Evolutionary conservation across 306 rosid genomes (phyloP).

Genomic region (Coriaria nepalensis): DNA sequence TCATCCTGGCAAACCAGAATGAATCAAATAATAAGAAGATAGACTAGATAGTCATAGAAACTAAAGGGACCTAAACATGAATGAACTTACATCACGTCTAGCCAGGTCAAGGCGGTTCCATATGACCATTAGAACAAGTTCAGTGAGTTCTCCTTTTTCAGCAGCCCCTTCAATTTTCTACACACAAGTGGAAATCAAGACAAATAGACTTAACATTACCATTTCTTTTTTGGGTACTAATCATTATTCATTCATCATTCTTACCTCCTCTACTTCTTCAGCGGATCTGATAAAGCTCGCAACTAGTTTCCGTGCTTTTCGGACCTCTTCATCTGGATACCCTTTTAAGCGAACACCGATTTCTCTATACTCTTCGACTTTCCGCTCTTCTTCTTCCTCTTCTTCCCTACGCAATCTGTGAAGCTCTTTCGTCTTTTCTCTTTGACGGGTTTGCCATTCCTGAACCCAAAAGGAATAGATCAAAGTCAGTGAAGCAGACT

Average conservation of each 20-base stretch:
- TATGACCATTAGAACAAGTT: constrained; percentile 88
- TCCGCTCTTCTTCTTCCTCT: constrained; percentile 77
- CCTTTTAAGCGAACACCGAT: constrained; percentile 66
- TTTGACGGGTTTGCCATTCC: constrained; percentile 94
- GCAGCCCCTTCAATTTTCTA: constrained; percentile 94
- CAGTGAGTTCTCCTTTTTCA: constrained; percentile 80
- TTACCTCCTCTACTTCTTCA: constrained; percentile 95
- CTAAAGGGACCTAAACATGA: constrained; percentile 7
- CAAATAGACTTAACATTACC: neutral
- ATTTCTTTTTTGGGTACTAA: neutral
- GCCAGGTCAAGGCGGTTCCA: constrained; percentile 98
- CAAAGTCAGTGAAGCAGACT: constrained; percentile 5
- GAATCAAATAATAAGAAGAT: neutral
- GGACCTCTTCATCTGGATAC: constrained; percentile 74
- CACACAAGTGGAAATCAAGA: constrained; percentile 11
- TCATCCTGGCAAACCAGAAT: constrained; percentile 46
- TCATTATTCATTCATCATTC: constrained; percentile 2
- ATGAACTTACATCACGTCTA: constrained; percentile 71
- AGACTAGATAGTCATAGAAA: neutral
- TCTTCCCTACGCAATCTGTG: constrained; percentile 41
- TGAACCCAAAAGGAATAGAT: constrained; percentile 25
- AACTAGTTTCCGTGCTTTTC: constrained; percentile 59
- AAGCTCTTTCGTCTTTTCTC: constrained; percentile 58
- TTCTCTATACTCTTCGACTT: constrained; percentile 70
- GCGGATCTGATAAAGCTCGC: constrained; percentile 64